phyloP scores from a whole-genome alignment of 192 early-diverging fungal genomes.

The Umbelopsis isabellina region DNA sequence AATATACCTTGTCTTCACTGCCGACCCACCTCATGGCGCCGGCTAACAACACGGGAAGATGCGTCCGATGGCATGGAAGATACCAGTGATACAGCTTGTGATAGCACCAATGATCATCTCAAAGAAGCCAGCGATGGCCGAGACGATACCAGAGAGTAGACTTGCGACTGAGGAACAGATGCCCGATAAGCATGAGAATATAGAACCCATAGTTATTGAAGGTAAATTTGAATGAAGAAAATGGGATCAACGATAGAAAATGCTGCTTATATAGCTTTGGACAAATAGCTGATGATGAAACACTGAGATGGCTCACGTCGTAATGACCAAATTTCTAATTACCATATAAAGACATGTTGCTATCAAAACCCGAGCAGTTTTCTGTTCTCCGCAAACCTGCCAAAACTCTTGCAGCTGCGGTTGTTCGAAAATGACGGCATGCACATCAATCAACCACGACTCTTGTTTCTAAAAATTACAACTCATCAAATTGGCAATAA shows the following conservation, averaged over 20 bases:
- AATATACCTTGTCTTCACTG: conserved; percentile 4
- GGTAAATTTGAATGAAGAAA: background rate
- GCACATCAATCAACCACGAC: conserved; percentile 5
- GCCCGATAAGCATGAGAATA: conserved; percentile 25
- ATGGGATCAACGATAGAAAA: background rate
- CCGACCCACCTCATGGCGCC: conserved; percentile 19
- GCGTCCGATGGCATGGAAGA: conserved; percentile 30
- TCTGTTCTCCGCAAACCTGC: background rate
- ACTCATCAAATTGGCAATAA: too few species aligned
- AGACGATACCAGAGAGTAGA: conserved; percentile 25
- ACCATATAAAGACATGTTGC: background rate
- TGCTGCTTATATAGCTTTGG: background rate
- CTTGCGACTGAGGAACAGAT: conserved; percentile 31
- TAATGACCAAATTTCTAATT: background rate
- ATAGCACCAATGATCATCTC: conserved; percentile 28
- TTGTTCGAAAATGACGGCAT: background rate
- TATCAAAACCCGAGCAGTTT: background rate
- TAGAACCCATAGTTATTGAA: conserved; percentile 31
- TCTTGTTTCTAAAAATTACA: background rate
- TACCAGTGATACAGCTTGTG: conserved; percentile 30
- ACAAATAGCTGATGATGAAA: conserved; percentile 8
- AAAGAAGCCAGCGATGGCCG: conserved; percentile 30
- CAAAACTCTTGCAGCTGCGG: too few species aligned
- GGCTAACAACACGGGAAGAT: conserved; percentile 7
- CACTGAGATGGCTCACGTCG: background rate